A percentile compares a stretch with the other conserved stretches of the same genome.
Evolutionary conservation across 108 stramenopile genomes (phyloP).

Genomic region (Aurantiochytrium sp.): DNA sequence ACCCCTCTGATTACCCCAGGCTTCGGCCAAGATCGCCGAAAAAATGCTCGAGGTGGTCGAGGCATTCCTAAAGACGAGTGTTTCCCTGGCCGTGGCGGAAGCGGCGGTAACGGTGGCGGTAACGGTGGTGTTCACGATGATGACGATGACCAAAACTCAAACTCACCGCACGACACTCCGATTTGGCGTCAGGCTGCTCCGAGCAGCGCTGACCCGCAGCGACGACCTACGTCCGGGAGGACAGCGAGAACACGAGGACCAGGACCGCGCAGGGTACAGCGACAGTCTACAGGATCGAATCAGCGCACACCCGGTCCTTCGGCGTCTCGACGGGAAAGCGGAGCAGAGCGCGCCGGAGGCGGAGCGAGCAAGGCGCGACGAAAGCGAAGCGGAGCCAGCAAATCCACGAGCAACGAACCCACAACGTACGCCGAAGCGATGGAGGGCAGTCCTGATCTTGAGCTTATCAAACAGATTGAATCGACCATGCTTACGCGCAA

Average conservation of each 20-base stretch:
- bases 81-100: neutral
- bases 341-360: neutral
- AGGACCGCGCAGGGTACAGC: no score
- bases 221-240: no score
- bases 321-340: neutral
- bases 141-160: no score
- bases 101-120: neutral
- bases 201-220: no score
- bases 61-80: neutral
- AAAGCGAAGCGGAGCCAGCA: neutral
- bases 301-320: no score
- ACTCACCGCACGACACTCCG: no score
- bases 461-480: conserved; percentile 21
- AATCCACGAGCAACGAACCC: neutral
- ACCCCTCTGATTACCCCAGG: neutral
- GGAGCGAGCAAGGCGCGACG: neutral
- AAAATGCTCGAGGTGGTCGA: neutral
- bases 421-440: neutral
- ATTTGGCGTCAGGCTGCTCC: no score
- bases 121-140: no score
- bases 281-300: no score
- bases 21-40: neutral
- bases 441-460: conserved; percentile 40
- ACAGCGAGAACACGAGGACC: no score
- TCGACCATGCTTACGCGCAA: conserved; percentile 16